Percentiles rank a stretch among this genome's conserved stretches.
These are phyloP conservation scores for Yamadazyma buinensis DNA, from an alignment of 1,139 yeast species.

Conservation along the genomic window DNA sequence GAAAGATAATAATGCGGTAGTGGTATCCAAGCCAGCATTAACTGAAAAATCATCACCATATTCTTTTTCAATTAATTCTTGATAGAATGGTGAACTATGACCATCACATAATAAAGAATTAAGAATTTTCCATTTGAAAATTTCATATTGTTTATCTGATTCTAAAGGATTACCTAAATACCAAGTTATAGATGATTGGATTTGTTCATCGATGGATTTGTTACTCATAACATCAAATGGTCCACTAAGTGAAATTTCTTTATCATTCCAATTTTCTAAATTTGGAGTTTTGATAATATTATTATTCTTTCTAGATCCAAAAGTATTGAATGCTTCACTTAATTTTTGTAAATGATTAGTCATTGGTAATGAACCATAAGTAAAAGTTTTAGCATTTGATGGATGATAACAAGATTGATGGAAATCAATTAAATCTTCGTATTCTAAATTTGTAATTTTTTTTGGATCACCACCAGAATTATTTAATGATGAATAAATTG, in stretches of 20 bases:
- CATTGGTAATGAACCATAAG: constrained; percentile 79
- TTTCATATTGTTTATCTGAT: constrained; percentile 46
- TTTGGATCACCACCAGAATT: constrained; percentile 96
- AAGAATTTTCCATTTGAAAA: constrained; percentile 71
- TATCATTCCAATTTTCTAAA: constrained; percentile 12
- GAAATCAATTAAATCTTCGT: constrained; percentile 73
- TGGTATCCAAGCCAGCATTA: constrained; percentile 83
- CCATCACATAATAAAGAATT: constrained; percentile 81
- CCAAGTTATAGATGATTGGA: constrained; percentile 86
- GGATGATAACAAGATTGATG: constrained; percentile 82
- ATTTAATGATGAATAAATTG: constrained; percentile 79
- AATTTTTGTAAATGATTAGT: constrained; percentile 58
- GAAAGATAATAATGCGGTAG: constrained; percentile 74
- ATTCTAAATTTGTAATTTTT: constrained; percentile 66
- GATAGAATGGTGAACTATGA: constrained; percentile 86
- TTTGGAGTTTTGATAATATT: constrained; percentile 25
- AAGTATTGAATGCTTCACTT: constrained; percentile 46
- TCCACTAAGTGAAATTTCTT: constrained; percentile 43
- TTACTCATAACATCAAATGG: constrained; percentile 75
- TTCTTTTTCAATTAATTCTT: constrained; percentile 78
- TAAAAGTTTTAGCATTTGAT: constrained; percentile 79
- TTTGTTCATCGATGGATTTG: constrained; percentile 64
- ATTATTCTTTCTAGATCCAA: constrained; percentile 45
- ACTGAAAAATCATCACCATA: constrained; percentile 84
- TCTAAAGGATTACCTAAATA: constrained; percentile 71